These are phyloP conservation scores for Nepenthes gracilis DNA, from an alignment of 148 eudicot species.

Conservation along the genomic window DNA sequence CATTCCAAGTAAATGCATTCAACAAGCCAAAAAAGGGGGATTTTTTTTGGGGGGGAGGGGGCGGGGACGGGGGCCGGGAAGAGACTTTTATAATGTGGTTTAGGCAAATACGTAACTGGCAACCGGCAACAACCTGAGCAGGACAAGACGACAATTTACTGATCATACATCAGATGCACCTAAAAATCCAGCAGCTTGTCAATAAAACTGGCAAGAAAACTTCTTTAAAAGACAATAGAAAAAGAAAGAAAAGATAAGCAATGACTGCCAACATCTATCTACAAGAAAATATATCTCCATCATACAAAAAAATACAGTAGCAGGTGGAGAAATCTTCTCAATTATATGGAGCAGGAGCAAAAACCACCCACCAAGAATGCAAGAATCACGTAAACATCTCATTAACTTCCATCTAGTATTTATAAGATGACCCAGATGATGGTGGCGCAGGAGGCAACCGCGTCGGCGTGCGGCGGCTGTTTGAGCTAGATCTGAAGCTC, in stretches of 20 bases:
- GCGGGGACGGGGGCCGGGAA: too few relatives aligned
- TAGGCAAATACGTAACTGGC: too few relatives aligned
- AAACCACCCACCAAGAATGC: conserved; percentile 39
- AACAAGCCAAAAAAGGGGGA: too few relatives aligned
- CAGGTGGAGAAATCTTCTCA: conserved; percentile 31
- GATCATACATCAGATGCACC: too few relatives aligned
- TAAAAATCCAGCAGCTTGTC: too few relatives aligned
- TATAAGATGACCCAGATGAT: conserved; percentile 47
- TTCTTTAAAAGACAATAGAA: too few relatives aligned
- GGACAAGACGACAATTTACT: too few relatives aligned
- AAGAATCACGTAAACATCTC: conserved; percentile 13
- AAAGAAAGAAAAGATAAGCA: neutral
- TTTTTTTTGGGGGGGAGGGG: too few relatives aligned
- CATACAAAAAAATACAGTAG: conserved; percentile 36
- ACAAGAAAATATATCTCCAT: conserved; percentile 37
- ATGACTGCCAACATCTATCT: conserved; percentile 31
- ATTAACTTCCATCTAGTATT: conserved; percentile 39
- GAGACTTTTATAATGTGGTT: too few relatives aligned
- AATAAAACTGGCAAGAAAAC: too few relatives aligned
- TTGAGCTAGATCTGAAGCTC: conserved; percentile 44
- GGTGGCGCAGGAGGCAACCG: conserved; percentile 95
- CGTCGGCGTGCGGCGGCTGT: conserved; percentile 81
- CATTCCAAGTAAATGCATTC: too few relatives aligned
- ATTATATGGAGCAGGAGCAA: conserved; percentile 20
- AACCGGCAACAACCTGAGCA: too few relatives aligned